A percentile compares a stretch with the other conserved stretches of the same genome.
Evolutionary conservation across 202 grass and related monocot species (phyloP).

Genomic region (Elaeis oleifera): DNA sequence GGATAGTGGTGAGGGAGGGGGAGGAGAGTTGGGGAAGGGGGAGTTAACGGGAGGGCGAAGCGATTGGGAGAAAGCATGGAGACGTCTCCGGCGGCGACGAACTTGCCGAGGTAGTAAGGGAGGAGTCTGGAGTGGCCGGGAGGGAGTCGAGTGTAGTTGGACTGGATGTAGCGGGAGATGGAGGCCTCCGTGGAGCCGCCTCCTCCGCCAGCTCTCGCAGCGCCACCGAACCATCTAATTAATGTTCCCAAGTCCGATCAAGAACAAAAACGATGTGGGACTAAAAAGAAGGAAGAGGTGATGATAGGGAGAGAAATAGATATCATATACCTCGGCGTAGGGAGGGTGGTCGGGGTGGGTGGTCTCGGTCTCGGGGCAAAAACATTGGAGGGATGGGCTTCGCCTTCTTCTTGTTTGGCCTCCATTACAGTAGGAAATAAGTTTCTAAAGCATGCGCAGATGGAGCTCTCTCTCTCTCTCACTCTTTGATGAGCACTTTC

Average conservation of each 20-base stretch:
- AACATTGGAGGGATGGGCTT: no score
- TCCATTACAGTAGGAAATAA: no score
- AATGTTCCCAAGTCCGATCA: neutral
- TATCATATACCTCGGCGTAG: no score
- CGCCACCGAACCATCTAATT: slow-evolving; percentile 13
- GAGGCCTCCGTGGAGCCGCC: neutral
- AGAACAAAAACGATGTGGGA: neutral
- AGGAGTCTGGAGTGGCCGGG: slow-evolving; percentile 5
- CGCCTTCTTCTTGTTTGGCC: no score
- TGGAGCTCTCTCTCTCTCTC: no score
- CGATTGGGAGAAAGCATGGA: neutral
- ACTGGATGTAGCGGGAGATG: neutral
- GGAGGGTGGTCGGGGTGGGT: no score
- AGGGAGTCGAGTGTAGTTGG: neutral
- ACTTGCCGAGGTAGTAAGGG: slow-evolving; percentile 4
- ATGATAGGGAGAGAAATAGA: neutral
- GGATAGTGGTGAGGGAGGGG: neutral
- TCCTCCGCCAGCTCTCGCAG: neutral
- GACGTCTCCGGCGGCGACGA: slow-evolving; percentile 1
- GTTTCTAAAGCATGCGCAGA: no score
- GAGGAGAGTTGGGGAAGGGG: neutral
- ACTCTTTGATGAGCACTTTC: no score
- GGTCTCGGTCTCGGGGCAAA: no score
- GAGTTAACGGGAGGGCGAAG: neutral
- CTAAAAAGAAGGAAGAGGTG: neutral